Conservation (phyloP, 1,284 basidiomycete species). For the Porogramme epimiltina region DNA sequence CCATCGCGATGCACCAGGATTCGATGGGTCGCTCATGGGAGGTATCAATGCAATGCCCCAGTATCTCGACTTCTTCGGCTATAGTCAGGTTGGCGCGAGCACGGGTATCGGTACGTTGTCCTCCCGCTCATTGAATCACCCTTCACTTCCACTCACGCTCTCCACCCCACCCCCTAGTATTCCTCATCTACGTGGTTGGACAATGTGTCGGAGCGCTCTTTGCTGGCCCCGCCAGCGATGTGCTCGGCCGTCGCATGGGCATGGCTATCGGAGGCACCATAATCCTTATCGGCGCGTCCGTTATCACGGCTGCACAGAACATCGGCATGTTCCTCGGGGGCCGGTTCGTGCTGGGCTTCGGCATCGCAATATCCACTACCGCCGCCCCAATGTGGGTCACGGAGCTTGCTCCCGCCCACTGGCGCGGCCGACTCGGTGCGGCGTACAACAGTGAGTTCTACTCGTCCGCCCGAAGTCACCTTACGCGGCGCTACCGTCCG, state of each 20-base stretch:
- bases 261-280: slow-evolving; percentile 10
- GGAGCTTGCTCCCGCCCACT: slow-evolving; percentile 14
- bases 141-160: neutral
- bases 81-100: slow-evolving; percentile 6
- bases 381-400: slow-evolving; percentile 15
- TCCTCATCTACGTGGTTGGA: slow-evolving; percentile 13
- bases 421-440: slow-evolving; percentile 15
- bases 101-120: slow-evolving; percentile 7
- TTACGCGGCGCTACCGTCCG: neutral
- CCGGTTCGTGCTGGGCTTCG: slow-evolving; percentile 15
- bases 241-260: slow-evolving; percentile 8
- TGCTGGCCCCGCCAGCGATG: slow-evolving; percentile 10
- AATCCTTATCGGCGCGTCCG: slow-evolving; percentile 10
- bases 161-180: slow-evolving; percentile 2
- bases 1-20: slow-evolving; percentile 3
- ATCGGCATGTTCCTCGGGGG: slow-evolving; percentile 13
- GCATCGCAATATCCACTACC: slow-evolving; percentile 13
- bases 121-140: neutral
- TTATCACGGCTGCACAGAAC: slow-evolving; percentile 9
- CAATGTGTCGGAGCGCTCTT: slow-evolving; percentile 10
- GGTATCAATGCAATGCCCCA: slow-evolving; percentile 14
- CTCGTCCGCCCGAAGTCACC: too few species aligned
- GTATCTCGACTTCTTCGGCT: slow-evolving; percentile 9
- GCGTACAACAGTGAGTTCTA: slow-evolving; percentile 14
- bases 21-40: slow-evolving; percentile 14